A percentile compares a stretch with the other conserved stretches of the same genome.
Evolutionary conservation across 352 stramenopile species (phyloP).

Genomic region (Pythium scleroteichum): DNA sequence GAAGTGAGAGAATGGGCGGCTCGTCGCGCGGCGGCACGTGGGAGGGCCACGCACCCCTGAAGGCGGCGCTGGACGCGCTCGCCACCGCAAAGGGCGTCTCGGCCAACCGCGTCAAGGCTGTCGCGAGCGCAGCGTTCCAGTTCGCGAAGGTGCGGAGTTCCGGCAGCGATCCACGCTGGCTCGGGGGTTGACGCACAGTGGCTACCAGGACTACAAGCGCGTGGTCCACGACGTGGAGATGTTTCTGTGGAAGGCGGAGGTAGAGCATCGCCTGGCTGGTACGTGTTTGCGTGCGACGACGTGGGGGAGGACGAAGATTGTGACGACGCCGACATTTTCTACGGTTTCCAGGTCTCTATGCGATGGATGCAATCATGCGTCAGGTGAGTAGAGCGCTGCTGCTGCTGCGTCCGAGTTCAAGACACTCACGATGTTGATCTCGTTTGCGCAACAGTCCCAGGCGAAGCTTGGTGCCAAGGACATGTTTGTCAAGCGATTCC

Average conservation of each 20-base stretch:
- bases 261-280: constrained; percentile 82
- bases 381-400: constrained; percentile 37
- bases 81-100: constrained; percentile 81
- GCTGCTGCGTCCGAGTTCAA: background rate
- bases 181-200: constrained; percentile 2
- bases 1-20: constrained; percentile 6
- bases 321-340: constrained; percentile 13
- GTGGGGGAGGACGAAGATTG: background rate
- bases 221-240: constrained; percentile 86
- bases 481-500: constrained; percentile 76
- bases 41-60: constrained; percentile 71
- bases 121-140: constrained; percentile 67
- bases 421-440: constrained; percentile 6
- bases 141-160: constrained; percentile 59
- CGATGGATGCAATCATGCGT: constrained; percentile 83
- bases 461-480: constrained; percentile 68
- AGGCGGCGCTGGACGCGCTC: constrained; percentile 65
- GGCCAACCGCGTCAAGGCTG: constrained; percentile 68
- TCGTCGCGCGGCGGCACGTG: constrained; percentile 34
- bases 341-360: constrained; percentile 57
- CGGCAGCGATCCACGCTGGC: background rate
- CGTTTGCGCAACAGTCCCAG: constrained; percentile 43
- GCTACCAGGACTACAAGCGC: constrained; percentile 82
- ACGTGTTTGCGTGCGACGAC: background rate
- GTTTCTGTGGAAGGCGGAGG: constrained; percentile 81